Percentiles rank a stretch among this genome's conserved stretches.
phyloP scores from a whole-genome alignment of 2,329 filamentous ascomycete genomes.

The Hypocreales sp. region DNA sequence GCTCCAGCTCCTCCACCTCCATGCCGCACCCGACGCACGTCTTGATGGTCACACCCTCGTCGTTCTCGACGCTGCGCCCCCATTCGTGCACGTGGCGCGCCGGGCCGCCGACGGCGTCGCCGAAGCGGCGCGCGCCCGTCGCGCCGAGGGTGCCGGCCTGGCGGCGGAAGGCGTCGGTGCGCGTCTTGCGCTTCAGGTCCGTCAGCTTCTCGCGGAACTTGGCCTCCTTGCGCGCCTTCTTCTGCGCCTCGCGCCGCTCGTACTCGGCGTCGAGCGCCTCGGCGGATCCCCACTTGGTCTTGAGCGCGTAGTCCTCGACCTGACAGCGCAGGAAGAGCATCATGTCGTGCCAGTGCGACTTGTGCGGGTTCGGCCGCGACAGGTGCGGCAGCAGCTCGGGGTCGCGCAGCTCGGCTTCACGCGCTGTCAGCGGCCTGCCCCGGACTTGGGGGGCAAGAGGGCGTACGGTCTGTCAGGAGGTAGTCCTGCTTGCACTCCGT shows the following conservation, averaged over 20 bases:
- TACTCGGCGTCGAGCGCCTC: constrained; percentile 84
- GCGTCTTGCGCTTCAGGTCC: constrained; percentile 84
- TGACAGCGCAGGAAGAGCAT: constrained; percentile 91
- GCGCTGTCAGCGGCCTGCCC: background rate
- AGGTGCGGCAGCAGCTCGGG: constrained; percentile 75
- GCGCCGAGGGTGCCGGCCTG: constrained; percentile 45
- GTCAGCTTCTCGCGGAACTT: constrained; percentile 84
- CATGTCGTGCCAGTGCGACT: constrained; percentile 96
- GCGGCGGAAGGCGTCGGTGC: constrained; percentile 76
- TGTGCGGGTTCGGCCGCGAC: constrained; percentile 84
- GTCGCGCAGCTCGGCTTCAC: constrained; percentile 72
- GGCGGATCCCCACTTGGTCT: constrained; percentile 76
- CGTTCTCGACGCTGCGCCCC: constrained; percentile 52
- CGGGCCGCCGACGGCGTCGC: constrained; percentile 56
- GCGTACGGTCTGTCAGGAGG: constrained; percentile 75
- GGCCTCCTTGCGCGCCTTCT: constrained; percentile 73
- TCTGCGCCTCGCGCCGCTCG: constrained; percentile 59
- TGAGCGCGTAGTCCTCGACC: constrained; percentile 86
- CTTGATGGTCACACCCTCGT: constrained; percentile 64
- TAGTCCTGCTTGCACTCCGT: constrained; percentile 95
- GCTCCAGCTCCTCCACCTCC: constrained; percentile 64
- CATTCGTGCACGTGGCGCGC: constrained; percentile 83
- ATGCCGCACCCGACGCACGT: constrained; percentile 62
- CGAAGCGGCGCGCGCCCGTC: constrained; percentile 45
- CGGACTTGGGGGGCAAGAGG: constrained; percentile 1